These are phyloP conservation scores for Zasmidium angulare DNA, from an alignment of 2,329 filamentous ascomycete species.

Conservation along the genomic window DNA sequence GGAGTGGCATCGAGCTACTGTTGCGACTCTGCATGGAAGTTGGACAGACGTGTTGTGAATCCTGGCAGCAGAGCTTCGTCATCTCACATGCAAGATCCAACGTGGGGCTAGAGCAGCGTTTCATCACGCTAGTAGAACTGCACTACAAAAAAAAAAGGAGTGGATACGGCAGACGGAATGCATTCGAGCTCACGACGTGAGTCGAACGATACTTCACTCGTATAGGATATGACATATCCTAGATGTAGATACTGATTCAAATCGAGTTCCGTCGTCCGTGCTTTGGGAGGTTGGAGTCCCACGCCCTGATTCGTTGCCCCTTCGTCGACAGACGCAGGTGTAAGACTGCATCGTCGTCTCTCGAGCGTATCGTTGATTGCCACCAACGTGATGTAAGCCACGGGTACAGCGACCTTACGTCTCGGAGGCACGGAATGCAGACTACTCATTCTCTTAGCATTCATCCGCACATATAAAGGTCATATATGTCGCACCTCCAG, in stretches of 20 bases:
- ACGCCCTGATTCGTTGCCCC: background rate
- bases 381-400: background rate
- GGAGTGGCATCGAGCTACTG: background rate
- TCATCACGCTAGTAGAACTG: background rate
- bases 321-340: background rate
- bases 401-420: background rate
- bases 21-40: background rate
- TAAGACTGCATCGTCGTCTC: background rate
- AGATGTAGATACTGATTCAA: background rate
- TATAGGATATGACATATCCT: no score
- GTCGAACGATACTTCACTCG: no score
- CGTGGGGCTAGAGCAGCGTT: background rate
- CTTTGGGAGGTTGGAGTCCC: background rate
- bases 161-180: background rate
- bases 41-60: slow-evolving; percentile 6
- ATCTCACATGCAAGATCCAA: background rate
- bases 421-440: background rate
- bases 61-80: background rate
- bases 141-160: background rate
- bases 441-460: background rate
- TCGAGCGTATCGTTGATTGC: background rate
- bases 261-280: background rate
- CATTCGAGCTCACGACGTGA: no score
- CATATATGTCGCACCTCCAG: background rate
- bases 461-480: background rate